These are phyloP conservation scores for Chytridium lagenaria DNA, from an alignment of 371 early-diverging fungal genomes.

Conservation along the genomic window DNA sequence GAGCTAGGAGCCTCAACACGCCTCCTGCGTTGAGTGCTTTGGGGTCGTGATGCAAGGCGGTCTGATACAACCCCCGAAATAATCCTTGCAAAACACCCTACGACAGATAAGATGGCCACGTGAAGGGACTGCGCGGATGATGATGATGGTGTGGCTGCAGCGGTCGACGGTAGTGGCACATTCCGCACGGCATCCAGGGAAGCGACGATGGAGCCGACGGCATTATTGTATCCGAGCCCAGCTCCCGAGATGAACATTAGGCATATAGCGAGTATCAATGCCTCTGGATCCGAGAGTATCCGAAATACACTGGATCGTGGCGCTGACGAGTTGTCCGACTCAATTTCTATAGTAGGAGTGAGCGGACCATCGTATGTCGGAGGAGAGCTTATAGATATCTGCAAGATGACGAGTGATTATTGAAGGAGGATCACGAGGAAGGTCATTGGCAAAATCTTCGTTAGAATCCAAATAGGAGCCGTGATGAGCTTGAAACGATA, in stretches of 20 bases:
- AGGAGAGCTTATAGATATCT: neutral
- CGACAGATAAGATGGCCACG: slow-evolving; percentile 15
- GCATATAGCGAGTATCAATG: neutral
- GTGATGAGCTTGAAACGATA: too few species aligned
- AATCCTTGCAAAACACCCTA: slow-evolving; percentile 1
- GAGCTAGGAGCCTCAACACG: too few species aligned
- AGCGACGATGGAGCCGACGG: slow-evolving; percentile 2
- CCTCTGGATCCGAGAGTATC: neutral
- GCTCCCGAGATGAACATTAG: slow-evolving; percentile 1
- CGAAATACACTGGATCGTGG: neutral
- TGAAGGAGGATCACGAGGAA: neutral
- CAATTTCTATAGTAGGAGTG: neutral
- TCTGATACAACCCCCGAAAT: neutral
- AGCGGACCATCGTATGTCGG: neutral
- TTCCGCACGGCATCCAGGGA: neutral
- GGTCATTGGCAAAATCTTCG: neutral
- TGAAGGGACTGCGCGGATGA: slow-evolving; percentile 4
- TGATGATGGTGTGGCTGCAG: neutral
- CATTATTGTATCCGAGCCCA: slow-evolving; percentile 5
- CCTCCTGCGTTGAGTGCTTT: too few species aligned
- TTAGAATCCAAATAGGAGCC: too few species aligned
- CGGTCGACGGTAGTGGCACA: neutral
- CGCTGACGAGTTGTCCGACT: neutral
- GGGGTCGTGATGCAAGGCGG: neutral
- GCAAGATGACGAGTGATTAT: neutral